A percentile compares a stretch with the other conserved stretches of the same genome.
Conservation (phyloP, 345 rosid genomes). For the Syzygium aqueum region DNA sequence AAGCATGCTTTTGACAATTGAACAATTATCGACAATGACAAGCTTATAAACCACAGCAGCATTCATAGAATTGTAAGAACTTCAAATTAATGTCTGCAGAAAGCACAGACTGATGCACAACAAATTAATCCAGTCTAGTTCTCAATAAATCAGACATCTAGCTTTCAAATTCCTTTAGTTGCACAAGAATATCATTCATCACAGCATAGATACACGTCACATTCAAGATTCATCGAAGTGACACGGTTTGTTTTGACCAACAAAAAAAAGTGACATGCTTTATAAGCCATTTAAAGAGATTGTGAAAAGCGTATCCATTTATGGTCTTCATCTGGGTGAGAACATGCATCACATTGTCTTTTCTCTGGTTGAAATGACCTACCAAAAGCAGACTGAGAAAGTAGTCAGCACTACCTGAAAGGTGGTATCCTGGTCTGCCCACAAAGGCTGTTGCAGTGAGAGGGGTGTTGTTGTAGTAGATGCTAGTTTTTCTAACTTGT, state of each 20-base stretch:
- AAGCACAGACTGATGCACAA: not conserved
- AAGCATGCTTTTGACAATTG: not conserved
- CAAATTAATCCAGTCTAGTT: not conserved
- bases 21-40: not conserved
- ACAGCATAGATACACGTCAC: not conserved
- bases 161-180: not conserved
- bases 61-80: not conserved
- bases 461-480: constrained; percentile 46
- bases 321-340: not conserved
- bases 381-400: not conserved
- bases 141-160: not conserved
- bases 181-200: not conserved
- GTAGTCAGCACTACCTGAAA: constrained; percentile 42
- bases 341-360: not conserved
- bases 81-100: not conserved
- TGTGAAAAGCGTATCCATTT: not conserved
- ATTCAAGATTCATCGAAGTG: not conserved
- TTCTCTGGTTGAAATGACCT: not conserved
- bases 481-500: constrained; percentile 43
- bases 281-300: not conserved
- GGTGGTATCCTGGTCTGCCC: constrained; percentile 69
- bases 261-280: not conserved
- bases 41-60: not conserved
- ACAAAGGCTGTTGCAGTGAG: constrained; percentile 67
- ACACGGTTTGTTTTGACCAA: not conserved